Evolutionary conservation across 305 asterid species (phyloP), one percentile per base, ranked within the genome.

Genomic region (Withania somnifera): DNA sequence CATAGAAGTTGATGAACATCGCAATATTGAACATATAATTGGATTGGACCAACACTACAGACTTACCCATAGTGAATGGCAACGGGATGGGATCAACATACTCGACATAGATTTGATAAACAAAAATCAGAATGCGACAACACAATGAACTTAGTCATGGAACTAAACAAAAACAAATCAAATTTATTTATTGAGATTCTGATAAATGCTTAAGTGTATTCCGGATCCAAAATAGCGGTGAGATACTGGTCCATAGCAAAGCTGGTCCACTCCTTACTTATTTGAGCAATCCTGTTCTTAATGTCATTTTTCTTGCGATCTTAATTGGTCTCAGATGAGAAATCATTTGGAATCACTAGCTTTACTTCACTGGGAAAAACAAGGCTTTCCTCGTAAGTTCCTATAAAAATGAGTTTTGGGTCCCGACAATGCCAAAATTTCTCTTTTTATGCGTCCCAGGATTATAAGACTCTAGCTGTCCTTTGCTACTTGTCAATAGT

Each of bases 301-400:
- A 34, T 34, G 38, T 34, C 38, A 34, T 34, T 34, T 34, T 34
- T 34, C 38, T 34, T 34, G 3, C 38, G 5, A 36, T 5, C 40
- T 36, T 36, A 4, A 36, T 36, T 7, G 30, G 77, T 45, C 64
- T 82, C 82, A 50, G 7, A 19, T 58, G 24, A 58, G 32, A 10
- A 4, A 24, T 58, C 78, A 60, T 47, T 82, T 19, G 34, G 38
- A n/a, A 36, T 4, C 20, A 14, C 82, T 42, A 57, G 64, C 58
- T 61, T 52, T 28, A 88, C 89, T 79, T 86, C 87, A 24, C 4
- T 32, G 9, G 86, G 85, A 78, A 88, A 79, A 61, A 79, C 85
- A 28, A 88, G 88, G 6, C 5, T 81, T 80, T 88, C 87, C 13
- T 51, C 11, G 17, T 86, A 79, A 8, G 64, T 17, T 42, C 82